Percentiles rank a stretch among this genome's conserved stretches.
These are phyloP conservation scores for Ambrosia hybrid DNA, from an alignment of 140 eudicot species.

Conservation along the genomic window DNA sequence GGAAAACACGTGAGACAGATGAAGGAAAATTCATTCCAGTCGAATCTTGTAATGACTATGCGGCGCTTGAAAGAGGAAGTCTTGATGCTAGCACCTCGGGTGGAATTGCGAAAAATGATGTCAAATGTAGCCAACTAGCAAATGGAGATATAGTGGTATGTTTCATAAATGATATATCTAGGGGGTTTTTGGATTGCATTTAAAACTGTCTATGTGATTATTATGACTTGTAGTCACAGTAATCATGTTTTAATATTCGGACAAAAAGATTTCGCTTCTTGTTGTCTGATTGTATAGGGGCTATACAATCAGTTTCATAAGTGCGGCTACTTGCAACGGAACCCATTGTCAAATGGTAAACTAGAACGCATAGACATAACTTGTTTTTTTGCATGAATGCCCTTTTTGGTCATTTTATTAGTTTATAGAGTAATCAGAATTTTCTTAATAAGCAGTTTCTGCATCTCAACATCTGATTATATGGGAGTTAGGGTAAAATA, in stretches of 20 bases:
- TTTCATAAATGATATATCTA: slow-evolving; percentile 23
- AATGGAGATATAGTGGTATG: slow-evolving; percentile 99
- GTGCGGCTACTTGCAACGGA: no score
- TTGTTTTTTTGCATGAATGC: not conserved
- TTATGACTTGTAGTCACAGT: not conserved
- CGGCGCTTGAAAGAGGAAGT: slow-evolving; percentile 63
- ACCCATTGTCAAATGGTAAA: no score
- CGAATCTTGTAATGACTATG: slow-evolving; percentile 39
- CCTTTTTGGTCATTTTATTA: not conserved
- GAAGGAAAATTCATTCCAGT: slow-evolving; percentile 37
- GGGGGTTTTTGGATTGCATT: slow-evolving; percentile 12
- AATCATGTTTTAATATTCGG: not conserved
- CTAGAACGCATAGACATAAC: not conserved
- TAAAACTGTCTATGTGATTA: not conserved
- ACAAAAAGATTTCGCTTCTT: not conserved
- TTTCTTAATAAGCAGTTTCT: not conserved
- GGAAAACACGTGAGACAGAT: slow-evolving; percentile 39
- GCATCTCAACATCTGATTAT: not conserved
- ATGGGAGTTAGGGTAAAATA: not conserved
- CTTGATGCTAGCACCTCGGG: slow-evolving; percentile 88
- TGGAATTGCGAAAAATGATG: slow-evolving; percentile 83
- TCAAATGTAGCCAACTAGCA: slow-evolving; percentile 66
- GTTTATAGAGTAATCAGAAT: not conserved
- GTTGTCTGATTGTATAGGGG: no score
- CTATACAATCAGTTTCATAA: no score